A percentile compares a stretch with the other conserved stretches of the same genome.
phyloP scores from a whole-genome alignment of 805 yeast species.

The Cephaloascus albidus region DNA sequence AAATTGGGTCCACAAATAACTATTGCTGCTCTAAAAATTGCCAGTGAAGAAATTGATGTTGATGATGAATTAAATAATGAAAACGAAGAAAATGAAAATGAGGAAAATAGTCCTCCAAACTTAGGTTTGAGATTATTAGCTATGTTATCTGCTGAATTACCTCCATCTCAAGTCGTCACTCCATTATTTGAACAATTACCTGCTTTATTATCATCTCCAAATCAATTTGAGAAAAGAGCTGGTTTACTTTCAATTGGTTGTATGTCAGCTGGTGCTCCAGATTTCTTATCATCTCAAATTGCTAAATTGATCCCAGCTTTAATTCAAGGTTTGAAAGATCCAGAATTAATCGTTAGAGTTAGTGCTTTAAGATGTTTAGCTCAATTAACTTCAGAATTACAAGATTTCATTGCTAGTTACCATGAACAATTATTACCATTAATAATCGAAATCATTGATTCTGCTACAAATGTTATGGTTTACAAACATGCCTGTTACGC shows the following conservation, averaged over 20 bases:
- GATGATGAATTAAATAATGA: slow-evolving; percentile 71
- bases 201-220: slow-evolving; percentile 47
- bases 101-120: slow-evolving; percentile 72
- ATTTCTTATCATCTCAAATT: slow-evolving; percentile 70
- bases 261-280: slow-evolving; percentile 91
- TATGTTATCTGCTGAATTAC: slow-evolving; percentile 71
- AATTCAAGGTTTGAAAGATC: slow-evolving; percentile 68
- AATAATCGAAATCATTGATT: slow-evolving; percentile 78
- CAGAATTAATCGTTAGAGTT: slow-evolving; percentile 65
- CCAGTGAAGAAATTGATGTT: slow-evolving; percentile 67
- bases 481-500: slow-evolving; percentile 89
- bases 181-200: slow-evolving; percentile 66
- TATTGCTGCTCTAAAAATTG: slow-evolving; percentile 61
- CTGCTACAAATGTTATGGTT: slow-evolving; percentile 72
- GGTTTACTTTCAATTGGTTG: slow-evolving; percentile 75
- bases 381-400: slow-evolving; percentile 74
- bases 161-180: slow-evolving; percentile 84
- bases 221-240: slow-evolving; percentile 78
- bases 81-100: slow-evolving; percentile 88
- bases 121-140: slow-evolving; percentile 77
- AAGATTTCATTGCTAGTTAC: slow-evolving; percentile 74
- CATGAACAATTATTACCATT: slow-evolving; percentile 80
- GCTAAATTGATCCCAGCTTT: slow-evolving; percentile 65
- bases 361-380: slow-evolving; percentile 80
- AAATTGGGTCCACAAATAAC: slow-evolving; percentile 81